Conservation (phyloP, 345 rosid genomes). For the Eucalyptus viminalis region DNA sequence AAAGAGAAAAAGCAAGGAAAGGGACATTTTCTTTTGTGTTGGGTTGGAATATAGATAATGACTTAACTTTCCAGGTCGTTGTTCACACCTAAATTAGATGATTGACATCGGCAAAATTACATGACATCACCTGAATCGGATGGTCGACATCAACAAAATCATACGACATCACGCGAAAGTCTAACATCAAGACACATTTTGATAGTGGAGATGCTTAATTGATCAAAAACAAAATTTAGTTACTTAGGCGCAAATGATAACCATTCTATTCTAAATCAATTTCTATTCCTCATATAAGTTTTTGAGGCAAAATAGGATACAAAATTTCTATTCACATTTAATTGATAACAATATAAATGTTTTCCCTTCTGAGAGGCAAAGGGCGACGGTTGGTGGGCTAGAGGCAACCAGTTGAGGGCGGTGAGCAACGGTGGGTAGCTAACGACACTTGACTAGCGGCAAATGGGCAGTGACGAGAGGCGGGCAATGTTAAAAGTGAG, state of each 20-base stretch:
- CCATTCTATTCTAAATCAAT: too few relatives aligned
- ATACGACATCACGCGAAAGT: too few relatives aligned
- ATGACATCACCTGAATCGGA: background rate
- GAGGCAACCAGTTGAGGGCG: accelerated
- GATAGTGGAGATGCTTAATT: background rate
- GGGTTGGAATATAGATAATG: background rate
- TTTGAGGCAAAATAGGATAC: too few relatives aligned
- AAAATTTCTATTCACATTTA: too few relatives aligned
- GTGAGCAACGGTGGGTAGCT: accelerated
- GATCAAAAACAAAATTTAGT: background rate
- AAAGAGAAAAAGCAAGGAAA: background rate
- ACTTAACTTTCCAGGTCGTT: background rate
- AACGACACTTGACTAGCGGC: accelerated
- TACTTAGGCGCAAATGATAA: background rate
- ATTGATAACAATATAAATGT: too few relatives aligned
- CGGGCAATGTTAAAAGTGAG: accelerated
- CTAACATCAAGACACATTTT: background rate
- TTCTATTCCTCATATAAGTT: too few relatives aligned
- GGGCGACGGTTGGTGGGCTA: too few relatives aligned
- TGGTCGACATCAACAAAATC: background rate
- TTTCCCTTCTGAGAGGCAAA: accelerated
- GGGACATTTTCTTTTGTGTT: background rate
- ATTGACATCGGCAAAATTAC: background rate
- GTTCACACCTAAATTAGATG: background rate
- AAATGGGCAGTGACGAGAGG: accelerated